Base-by-base conservation (phyloP, 352 stramenopile genomes). In the Phytophthora sansomeana region DNA sequence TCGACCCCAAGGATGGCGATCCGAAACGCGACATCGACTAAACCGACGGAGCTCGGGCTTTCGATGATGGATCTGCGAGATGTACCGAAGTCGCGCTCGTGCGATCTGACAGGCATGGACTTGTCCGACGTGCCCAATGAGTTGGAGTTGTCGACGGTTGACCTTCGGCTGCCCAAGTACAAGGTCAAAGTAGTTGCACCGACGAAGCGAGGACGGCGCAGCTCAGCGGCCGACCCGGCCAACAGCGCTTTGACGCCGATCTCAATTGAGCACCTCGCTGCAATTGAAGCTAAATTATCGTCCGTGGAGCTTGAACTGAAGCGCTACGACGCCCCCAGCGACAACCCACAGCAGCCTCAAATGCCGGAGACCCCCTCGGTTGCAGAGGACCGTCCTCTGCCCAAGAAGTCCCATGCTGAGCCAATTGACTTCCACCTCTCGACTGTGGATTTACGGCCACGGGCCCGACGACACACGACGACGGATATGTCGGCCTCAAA, bases 111-210 rank as follows among this genome's bases (percentile, higher is more conserved):
- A 33, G 51, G 58, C n/a, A 10, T 64, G 29, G 47, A 72, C 35
- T 16, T 53, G 33, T 65, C 47, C 39, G 47, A 69, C 9, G 42
- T 55, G 19, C 35, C 44, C 1, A 60, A 35, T 13, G 57, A 59
- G 13, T 24, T 58, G 35, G 39, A 54, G 42, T 38, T 62, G 1
- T 77, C 58, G 21, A 65, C 54, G 1, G 55, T 58, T 26, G 69
- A 70, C 32, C 54, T 66, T 4, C 59, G 59, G 13, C 24, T 59
- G 8, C 53, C 63, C 4, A 73, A 69, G 63, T 66, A 71, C 60
- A 60, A 70, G 48, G 39, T 42, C 10, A 43, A 51, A 5, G 6
- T 55, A 26, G 33, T 59, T 26, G 7, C 17, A 21, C 39, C 32
- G n/a, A 57, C 44, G 14, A 74, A 57, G 21, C 51, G 60, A 14